Evolutionary conservation across 805 yeast genomes (phyloP), one percentile per base, ranked within the genome.

Genomic region (Kluyveromyces starmeri): DNA sequence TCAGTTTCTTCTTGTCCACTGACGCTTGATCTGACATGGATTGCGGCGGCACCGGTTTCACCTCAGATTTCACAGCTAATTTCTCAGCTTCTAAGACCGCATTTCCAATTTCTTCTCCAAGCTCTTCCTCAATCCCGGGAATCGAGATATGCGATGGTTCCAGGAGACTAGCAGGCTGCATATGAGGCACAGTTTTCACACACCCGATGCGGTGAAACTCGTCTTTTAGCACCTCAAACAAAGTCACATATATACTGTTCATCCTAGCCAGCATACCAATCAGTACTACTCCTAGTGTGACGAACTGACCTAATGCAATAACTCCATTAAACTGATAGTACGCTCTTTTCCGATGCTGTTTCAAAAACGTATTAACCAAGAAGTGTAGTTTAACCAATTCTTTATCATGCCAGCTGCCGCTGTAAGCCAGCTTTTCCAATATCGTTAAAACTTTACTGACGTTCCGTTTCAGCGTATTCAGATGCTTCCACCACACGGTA

Each of bases 401-500:
- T 19, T 7, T 46, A 40, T 37, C 46, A 38, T 13, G 40, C 27
- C 19, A 18, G 9, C 33, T 18, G n/a, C 45, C 60, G 60, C 12
- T 75, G 55, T 16, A 31, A 14, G 30, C 15, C 10, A 36, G 35
- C 19, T 37, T 18, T 23, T 36, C 34, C 16, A 44, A 10, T 11
- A 34, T 9, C 6, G 23, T 31, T 4, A 43, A 7, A 5, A 49
- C 42, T 7, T 43, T 44, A 2, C 38, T 30, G 14, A 47, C 40
- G n/a, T 67, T 61, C 26, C 94, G 67, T 45, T 80, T 82, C 18
- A 84, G 47, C 7, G 77, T 67, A 40, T 75, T 68, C 26, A 86
- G 59, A 39, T 72, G 67, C 40, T 63, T 69, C 89, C 95, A 86
- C 95, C 96, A 86, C 7, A 51, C 48, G 20, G 83, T 70, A 6